Percentiles rank a stretch among this genome's conserved stretches.
Evolutionary conservation across 2,329 filamentous ascomycete species (phyloP).

Genomic region (Hypoxylon sp.): DNA sequence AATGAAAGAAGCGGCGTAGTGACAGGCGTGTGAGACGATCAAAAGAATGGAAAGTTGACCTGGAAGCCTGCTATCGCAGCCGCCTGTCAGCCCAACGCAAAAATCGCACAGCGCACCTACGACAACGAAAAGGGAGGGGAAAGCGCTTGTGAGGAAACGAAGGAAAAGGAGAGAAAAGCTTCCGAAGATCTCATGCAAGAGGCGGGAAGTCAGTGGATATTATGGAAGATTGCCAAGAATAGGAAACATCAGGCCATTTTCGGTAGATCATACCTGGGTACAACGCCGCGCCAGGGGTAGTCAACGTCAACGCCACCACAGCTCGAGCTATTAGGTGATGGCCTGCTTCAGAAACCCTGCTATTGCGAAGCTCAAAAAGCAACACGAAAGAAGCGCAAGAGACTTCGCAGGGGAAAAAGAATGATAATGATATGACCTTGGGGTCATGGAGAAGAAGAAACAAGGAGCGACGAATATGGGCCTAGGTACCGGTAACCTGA

Average conservation of each 20-base stretch:
- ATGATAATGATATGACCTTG: conserved; percentile 34
- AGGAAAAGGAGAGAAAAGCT: conserved; percentile 44
- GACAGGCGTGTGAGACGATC: conserved; percentile 39
- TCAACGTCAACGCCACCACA: conserved; percentile 39
- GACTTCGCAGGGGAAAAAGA: conserved; percentile 17
- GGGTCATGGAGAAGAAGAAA: conserved; percentile 25
- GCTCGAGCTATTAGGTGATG: conserved; percentile 27
- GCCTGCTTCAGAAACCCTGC: conserved; percentile 19
- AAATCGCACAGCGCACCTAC: conserved; percentile 50
- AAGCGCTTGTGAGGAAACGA: conserved; percentile 41
- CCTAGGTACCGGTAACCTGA: conserved; percentile 33
- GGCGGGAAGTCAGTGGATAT: conserved; percentile 52
- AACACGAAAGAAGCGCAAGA: conserved; percentile 10
- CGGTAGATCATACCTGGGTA: conserved; percentile 60
- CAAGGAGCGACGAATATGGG: conserved; percentile 22
- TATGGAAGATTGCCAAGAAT: conserved; percentile 50
- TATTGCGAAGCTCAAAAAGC: conserved; percentile 17
- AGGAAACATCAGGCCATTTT: conserved; percentile 56
- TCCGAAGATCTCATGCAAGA: conserved; percentile 51
- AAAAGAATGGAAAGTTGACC: conserved; percentile 50
- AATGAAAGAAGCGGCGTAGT: conserved; percentile 35
- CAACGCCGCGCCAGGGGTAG: conserved; percentile 53
- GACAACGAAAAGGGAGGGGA: conserved; percentile 43
- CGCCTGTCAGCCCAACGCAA: conserved; percentile 55
- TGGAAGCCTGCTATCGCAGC: conserved; percentile 52